phyloP scores from a whole-genome alignment of 352 stramenopile species.

The Halophytophthora batemanensis region DNA sequence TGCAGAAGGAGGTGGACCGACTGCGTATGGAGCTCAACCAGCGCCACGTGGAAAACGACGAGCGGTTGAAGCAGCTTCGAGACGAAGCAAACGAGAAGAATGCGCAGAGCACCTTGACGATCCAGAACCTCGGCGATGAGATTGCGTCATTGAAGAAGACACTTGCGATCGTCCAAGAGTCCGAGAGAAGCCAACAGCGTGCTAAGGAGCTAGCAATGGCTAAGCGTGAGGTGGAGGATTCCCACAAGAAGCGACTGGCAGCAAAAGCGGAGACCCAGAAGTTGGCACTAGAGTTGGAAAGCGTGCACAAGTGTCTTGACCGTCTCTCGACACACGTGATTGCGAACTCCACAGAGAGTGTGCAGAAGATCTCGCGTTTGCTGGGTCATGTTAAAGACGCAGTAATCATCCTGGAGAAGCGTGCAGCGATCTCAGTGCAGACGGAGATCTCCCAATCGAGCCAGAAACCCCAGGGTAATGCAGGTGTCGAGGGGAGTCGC shows the following conservation, averaged over 20 bases:
- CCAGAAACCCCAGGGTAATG: slow-evolving; percentile 25
- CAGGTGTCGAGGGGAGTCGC: slow-evolving; percentile 48
- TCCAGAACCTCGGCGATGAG: slow-evolving; percentile 61
- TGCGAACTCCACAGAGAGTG: slow-evolving; percentile 47
- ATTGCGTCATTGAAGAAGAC: slow-evolving; percentile 54
- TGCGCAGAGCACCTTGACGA: slow-evolving; percentile 31
- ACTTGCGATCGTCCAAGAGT: slow-evolving; percentile 61
- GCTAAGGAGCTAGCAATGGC: slow-evolving; percentile 59
- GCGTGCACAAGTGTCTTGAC: slow-evolving; percentile 55
- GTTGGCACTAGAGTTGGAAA: slow-evolving; percentile 69
- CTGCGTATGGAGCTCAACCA: slow-evolving; percentile 76
- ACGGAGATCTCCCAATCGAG: slow-evolving; percentile 20
- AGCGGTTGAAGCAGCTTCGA: slow-evolving; percentile 54
- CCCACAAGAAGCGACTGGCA: slow-evolving; percentile 80
- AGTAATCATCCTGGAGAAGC: slow-evolving; percentile 65
- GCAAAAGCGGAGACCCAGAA: slow-evolving; percentile 82
- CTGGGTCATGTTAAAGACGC: slow-evolving; percentile 70
- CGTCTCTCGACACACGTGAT: slow-evolving; percentile 54
- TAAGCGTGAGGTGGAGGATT: slow-evolving; percentile 73
- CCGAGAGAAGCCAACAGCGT: slow-evolving; percentile 65
- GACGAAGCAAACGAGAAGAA: slow-evolving; percentile 57
- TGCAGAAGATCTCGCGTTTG: slow-evolving; percentile 57
- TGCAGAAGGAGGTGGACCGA: slow-evolving; percentile 69
- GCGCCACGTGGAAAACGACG: slow-evolving; percentile 69
- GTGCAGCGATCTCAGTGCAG: slow-evolving; percentile 20